A percentile compares a stretch with the other conserved stretches of the same genome.
Conservation (phyloP, 306 rosid genomes). For the Pterocarpus macrocarpus region DNA sequence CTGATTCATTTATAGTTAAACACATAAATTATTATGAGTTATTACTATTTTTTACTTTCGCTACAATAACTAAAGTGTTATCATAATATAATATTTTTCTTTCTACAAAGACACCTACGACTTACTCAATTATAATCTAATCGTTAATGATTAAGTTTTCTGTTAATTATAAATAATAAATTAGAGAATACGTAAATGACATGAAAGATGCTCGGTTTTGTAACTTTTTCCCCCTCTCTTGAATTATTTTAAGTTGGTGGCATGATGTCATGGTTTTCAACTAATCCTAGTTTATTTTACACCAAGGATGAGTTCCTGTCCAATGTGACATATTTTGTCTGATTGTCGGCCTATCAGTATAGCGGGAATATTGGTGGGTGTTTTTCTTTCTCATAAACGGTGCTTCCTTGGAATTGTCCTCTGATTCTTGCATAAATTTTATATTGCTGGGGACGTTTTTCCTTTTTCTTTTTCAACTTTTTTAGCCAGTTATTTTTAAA, state of each 20-base stretch:
- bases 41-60: too few species aligned
- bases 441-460: too few species aligned
- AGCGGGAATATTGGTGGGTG: conserved; percentile 91
- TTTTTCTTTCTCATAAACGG: conserved; percentile 41
- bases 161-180: not conserved
- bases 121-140: conserved; percentile 4
- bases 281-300: not conserved
- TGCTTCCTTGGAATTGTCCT: conserved; percentile 41
- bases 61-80: too few species aligned
- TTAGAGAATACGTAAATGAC: conserved; percentile 30
- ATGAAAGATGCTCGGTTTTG: conserved; percentile 25
- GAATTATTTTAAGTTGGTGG: conserved; percentile 41
- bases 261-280: conserved; percentile 46
- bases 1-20: too few species aligned
- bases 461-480: too few species aligned
- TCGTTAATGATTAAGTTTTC: not conserved
- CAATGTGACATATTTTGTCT: conserved; percentile 84
- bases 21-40: too few species aligned
- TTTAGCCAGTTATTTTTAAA: too few species aligned
- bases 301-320: conserved; percentile 58
- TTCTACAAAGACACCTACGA: too few species aligned
- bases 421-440: conserved; percentile 5
- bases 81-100: too few species aligned
- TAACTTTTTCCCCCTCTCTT: not conserved
- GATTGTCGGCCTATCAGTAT: conserved; percentile 90